These are phyloP conservation scores for Bjerkandera adusta DNA, from an alignment of 1,284 basidiomycete genomes.

Conservation along the genomic window DNA sequence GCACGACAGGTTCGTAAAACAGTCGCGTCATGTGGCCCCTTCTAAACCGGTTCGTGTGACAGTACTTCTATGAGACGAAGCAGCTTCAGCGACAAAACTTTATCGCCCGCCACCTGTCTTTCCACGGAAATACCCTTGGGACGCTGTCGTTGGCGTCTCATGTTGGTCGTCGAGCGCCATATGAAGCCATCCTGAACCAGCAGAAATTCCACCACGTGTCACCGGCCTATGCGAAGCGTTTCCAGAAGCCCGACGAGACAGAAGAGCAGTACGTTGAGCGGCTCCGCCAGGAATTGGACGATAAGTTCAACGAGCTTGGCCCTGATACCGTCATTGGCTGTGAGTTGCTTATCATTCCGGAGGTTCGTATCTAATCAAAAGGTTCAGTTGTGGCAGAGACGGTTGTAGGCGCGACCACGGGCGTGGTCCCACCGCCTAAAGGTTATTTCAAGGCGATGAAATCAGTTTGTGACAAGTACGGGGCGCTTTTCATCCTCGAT, in stretches of 20 bases:
- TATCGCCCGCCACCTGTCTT: conserved; percentile 78
- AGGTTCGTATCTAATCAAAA: background rate
- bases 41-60: background rate
- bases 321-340: conserved; percentile 79
- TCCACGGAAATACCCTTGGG: conserved; percentile 81
- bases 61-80: conserved; percentile 71
- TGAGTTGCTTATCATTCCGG: conserved; percentile 32
- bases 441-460: conserved; percentile 85
- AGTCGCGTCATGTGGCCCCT: conserved; percentile 9
- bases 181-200: conserved; percentile 59
- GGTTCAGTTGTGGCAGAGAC: conserved; percentile 74
- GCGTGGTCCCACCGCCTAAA: conserved; percentile 70
- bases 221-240: conserved; percentile 82
- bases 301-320: conserved; percentile 79
- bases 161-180: conserved; percentile 63
- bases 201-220: conserved; percentile 77
- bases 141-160: conserved; percentile 69
- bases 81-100: conserved; percentile 72
- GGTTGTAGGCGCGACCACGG: conserved; percentile 82
- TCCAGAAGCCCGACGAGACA: conserved; percentile 64
- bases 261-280: conserved; percentile 78
- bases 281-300: conserved; percentile 75
- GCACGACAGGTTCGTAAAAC: conserved; percentile 64
- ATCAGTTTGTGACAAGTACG: conserved; percentile 84
- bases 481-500: conserved; percentile 83